These are phyloP conservation scores for Penicillium turbatum DNA, from an alignment of 495 filamentous ascomycete genomes.

Conservation along the genomic window DNA sequence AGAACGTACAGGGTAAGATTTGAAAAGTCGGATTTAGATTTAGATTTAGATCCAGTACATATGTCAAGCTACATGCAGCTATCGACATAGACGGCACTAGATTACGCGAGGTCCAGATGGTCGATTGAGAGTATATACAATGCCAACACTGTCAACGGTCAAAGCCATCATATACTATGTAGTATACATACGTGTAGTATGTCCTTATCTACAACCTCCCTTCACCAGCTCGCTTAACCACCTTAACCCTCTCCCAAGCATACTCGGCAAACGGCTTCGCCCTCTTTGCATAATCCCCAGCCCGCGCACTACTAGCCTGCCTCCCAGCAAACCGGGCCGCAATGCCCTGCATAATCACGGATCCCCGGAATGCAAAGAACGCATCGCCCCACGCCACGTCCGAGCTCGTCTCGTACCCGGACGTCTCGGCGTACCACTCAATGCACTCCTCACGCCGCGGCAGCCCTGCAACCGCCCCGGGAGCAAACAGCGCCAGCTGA, in stretches of 20 bases:
- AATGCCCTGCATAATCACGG: slow-evolving; percentile 92
- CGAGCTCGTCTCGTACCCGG: slow-evolving; percentile 60
- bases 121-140: neutral
- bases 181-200: neutral
- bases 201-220: slow-evolving; percentile 46
- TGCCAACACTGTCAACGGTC: neutral
- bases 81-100: neutral
- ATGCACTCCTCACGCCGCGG: slow-evolving; percentile 66
- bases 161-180: neutral
- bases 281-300: slow-evolving; percentile 62
- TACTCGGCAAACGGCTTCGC: slow-evolving; percentile 63
- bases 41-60: neutral
- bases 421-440: slow-evolving; percentile 68
- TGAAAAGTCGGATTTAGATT: neutral
- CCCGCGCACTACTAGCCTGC: slow-evolving; percentile 86
- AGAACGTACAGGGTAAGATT: neutral
- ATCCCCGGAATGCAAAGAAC: slow-evolving; percentile 61
- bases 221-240: slow-evolving; percentile 37
- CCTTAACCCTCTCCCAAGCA: slow-evolving; percentile 65
- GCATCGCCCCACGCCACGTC: slow-evolving; percentile 60
- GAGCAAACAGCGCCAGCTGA: slow-evolving; percentile 50
- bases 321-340: slow-evolving; percentile 76
- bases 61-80: neutral
- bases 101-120: neutral
- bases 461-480: slow-evolving; percentile 63